Evolutionary conservation across 257 asterid genomes (phyloP), one percentile per base, ranked within the genome.

Genomic region (Mentha longifolia): DNA sequence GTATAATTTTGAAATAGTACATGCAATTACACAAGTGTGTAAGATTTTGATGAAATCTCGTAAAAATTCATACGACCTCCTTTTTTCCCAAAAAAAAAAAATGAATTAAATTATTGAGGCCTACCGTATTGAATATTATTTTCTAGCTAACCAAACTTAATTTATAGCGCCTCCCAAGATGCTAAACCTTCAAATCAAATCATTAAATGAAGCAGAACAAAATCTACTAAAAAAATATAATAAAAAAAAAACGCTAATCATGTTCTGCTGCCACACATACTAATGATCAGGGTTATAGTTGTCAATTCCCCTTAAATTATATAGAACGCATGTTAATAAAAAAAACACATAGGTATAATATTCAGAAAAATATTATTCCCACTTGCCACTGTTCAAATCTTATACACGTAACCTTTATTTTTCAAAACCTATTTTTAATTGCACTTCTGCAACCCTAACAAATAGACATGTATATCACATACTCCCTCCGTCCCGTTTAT

Each of bases 131-230:
- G 13, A 57, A 28, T 28, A 51, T 2, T 16, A 2, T n/a, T 14
- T 14, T 14, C 5, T 35, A 1, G 7, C 22, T 33, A 67, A 64
- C 69, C 33, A 37, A 52, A 11, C 51, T 52, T 37, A 35, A 68
- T 68, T 68, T 52, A 68, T 68, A 37, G 73, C 63, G 73, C 73
- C 64, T 54, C 73, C 41, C 15, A 68, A 52, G 11, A 68, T 68
- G 64, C 22, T 19, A 54, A 52, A 22, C 30, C 51, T 68, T 68
- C 54, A 52, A 68, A 35, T 50, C 63, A 54, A 51, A 35, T 8
- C 35, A 22, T 51, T 67, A 13, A 52, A 67, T 11, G 22, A 11
- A 5, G 0, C 6, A 51, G 52, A 19, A 4, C 7, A 6, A 63
- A 63, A 3, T 15, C 30, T 30, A 11, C 42, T 30, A 28, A n/a